A percentile compares a stretch with the other conserved stretches of the same genome.
These are phyloP conservation scores for Teratosphaeria destructans DNA, from an alignment of 2,329 filamentous ascomycete genomes.

Conservation along the genomic window DNA sequence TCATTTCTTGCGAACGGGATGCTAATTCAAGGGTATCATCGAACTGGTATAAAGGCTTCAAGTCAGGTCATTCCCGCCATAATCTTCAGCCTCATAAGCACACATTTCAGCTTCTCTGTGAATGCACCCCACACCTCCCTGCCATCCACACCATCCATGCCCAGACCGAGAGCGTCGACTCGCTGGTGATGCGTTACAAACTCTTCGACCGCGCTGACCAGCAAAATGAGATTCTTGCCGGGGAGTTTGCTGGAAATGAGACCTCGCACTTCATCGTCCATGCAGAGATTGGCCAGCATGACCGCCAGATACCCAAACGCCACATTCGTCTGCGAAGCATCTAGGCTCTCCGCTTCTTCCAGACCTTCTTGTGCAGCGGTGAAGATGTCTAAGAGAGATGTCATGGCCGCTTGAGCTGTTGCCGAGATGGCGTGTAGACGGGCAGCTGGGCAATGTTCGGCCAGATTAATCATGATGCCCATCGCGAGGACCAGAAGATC, in stretches of 20 bases:
- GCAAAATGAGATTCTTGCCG: slow-evolving; percentile 35
- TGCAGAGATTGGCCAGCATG: slow-evolving; percentile 68
- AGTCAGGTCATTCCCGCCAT: slow-evolving; percentile 3
- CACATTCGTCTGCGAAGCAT: slow-evolving; percentile 67
- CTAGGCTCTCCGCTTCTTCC: slow-evolving; percentile 54
- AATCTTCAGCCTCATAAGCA: slow-evolving; percentile 31
- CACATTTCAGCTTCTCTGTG: slow-evolving; percentile 43
- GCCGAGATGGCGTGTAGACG: slow-evolving; percentile 11
- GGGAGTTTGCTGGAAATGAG: slow-evolving; percentile 29
- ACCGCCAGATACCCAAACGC: slow-evolving; percentile 79
- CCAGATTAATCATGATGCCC: slow-evolving; percentile 77
- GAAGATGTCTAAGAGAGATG: slow-evolving; percentile 19
- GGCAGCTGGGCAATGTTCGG: slow-evolving; percentile 62
- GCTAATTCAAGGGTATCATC: not conserved
- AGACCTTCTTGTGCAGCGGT: slow-evolving; percentile 17
- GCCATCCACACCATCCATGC: slow-evolving; percentile 37
- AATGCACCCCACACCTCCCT: slow-evolving; percentile 39
- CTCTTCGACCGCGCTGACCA: slow-evolving; percentile 50
- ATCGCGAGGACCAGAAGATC: slow-evolving; percentile 68
- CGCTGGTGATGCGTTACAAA: slow-evolving; percentile 51
- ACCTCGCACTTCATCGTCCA: slow-evolving; percentile 39
- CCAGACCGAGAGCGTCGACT: slow-evolving; percentile 39
- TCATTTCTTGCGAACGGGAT: not conserved
- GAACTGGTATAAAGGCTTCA: not conserved
- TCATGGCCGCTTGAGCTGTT: slow-evolving; percentile 9